Conservation (phyloP, 1,139 yeast genomes). For the Protomyces arabidopsidicola region DNA sequence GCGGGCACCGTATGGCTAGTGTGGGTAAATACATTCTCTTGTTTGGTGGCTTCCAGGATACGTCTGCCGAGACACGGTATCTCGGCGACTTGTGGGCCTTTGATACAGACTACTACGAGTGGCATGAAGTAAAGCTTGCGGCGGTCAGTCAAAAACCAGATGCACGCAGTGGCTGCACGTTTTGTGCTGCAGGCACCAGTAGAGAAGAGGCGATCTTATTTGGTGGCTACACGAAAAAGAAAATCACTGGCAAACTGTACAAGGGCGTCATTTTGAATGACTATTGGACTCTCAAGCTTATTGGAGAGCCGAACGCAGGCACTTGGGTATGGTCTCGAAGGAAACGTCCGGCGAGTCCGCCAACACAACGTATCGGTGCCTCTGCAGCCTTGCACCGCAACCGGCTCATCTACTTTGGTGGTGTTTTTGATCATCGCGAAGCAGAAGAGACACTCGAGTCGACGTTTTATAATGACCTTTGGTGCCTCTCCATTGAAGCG, state of each 20-base stretch:
- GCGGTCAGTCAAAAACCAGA: conserved; percentile 77
- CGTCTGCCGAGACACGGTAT: conserved; percentile 78
- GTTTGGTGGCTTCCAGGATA: conserved; percentile 90
- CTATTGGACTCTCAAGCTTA: conserved; percentile 85
- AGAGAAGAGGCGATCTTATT: conserved; percentile 80
- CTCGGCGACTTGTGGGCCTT: conserved; percentile 86
- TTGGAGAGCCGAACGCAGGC: conserved; percentile 58
- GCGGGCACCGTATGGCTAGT: conserved; percentile 83
- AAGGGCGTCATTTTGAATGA: conserved; percentile 90
- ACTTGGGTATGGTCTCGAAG: conserved; percentile 83
- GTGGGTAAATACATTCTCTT: conserved; percentile 87
- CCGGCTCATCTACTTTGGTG: conserved; percentile 90
- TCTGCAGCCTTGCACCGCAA: conserved; percentile 85
- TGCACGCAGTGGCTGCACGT: conserved; percentile 88
- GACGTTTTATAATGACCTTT: conserved; percentile 72
- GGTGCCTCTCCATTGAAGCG: conserved; percentile 75
- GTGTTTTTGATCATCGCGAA: conserved; percentile 91
- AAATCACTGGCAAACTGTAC: conserved; percentile 81
- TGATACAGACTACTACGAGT: conserved; percentile 80
- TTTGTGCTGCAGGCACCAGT: conserved; percentile 52
- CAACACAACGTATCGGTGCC: conserved; percentile 85
- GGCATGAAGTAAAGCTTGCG: conserved; percentile 88
- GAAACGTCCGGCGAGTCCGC: conserved; percentile 75
- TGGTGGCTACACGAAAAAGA: conserved; percentile 94
- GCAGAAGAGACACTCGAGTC: conserved; percentile 89